Base-by-base conservation (phyloP, 2,329 filamentous ascomycete genomes). In the Phaeosphaeriaceae sp. region DNA sequence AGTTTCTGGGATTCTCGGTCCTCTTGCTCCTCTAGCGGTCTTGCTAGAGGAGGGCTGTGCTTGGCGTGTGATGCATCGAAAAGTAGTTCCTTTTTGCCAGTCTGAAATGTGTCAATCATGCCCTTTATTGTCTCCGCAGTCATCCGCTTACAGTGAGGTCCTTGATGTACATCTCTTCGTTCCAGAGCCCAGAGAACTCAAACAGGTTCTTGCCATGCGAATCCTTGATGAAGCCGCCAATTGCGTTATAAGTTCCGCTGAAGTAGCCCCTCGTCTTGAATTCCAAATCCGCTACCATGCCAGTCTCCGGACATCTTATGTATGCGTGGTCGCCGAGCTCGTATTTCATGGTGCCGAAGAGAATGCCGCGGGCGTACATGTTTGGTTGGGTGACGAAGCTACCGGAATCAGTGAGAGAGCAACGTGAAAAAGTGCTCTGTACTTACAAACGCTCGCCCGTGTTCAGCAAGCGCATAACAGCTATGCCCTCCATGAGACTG, bases 291-390 rank as follows among this genome's bases (percentile, higher is more conserved):
- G 93, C 94, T 24, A 88, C 86, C 19, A 99, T 84, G 57, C 93
- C 89, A 19, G 92, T 86, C 76, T 98, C 94, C 0, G 94, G 92
- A 76, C 95, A 98, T 65, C 89, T 87, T 20, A 99, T 91, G 69
- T 93, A 92, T 76, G 93, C 97, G 81, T 97, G 93, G 76, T 98
- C 94, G 63, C 94, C 95, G 7, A 99, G 87, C 81, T 99, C 95
- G 78, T 98, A 99, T 79, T 97, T 98, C 95, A 99, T 98, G 78
- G 97, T 98, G 48, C 95, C 95, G 72, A 99, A 97, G 9, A 99
- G 83, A 59, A 99, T 98, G 36, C 95, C 94, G 61, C 95, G 88
- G 21, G 94, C 95, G 77, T 99, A 99, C 93, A 99, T 99, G 81
- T 99, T 99, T 19, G 95, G 95, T 74, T 99, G 95, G 4, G 95